Evolutionary conservation across 345 rosid genomes (phyloP).

Genomic region (Syzygium aqueum): DNA sequence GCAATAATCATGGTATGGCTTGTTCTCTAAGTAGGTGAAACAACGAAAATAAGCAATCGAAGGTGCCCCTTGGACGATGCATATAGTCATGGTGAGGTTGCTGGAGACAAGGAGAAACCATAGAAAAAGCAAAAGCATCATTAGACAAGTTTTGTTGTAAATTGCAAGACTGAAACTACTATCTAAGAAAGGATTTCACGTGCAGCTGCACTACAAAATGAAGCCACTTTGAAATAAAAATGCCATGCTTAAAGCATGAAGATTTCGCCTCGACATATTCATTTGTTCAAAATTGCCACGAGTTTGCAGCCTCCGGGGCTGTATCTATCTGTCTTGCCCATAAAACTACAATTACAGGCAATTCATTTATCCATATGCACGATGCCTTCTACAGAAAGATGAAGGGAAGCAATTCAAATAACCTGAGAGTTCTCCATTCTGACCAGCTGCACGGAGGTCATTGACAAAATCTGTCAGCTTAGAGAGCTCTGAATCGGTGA

Average conservation of each 20-base stretch:
- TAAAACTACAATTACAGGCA: not conserved
- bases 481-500: slow-evolving; percentile 65
- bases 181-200: not conserved
- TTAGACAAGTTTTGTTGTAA: not conserved
- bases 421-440: slow-evolving; percentile 84
- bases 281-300: not conserved
- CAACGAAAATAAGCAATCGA: not conserved
- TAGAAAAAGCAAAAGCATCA: not conserved
- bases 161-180: not conserved
- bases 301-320: slow-evolving; percentile 1
- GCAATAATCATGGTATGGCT: not conserved
- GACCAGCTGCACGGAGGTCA: slow-evolving; percentile 76
- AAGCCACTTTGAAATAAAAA: not conserved
- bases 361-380: not conserved
- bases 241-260: not conserved
- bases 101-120: not conserved
- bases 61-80: not conserved
- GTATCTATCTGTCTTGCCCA: not conserved
- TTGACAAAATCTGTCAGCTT: slow-evolving; percentile 50
- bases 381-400: not conserved
- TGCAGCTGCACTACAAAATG: not conserved
- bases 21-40: not conserved
- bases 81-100: not conserved
- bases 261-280: not conserved
- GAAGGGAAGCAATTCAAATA: not conserved